Base-by-base conservation (phyloP, 768 basidiomycete genomes). In the Russula lepida region DNA sequence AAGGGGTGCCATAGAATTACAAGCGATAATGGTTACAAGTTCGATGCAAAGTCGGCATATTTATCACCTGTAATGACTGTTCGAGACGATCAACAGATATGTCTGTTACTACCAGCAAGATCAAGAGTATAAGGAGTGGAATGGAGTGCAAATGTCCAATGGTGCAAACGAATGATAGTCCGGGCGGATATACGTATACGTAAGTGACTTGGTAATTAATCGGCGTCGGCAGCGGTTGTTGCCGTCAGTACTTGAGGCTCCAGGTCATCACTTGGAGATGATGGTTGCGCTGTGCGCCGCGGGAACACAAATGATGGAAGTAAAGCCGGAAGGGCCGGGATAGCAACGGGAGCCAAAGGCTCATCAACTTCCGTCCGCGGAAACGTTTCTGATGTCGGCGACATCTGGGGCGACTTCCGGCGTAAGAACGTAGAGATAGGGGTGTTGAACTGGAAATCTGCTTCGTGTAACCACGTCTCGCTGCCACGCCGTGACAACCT, bases 341-440 rank as follows among this genome's bases (percentile, higher is more conserved):
- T 76, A 54, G 77, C 76, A 70, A 87, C 79, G 15, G 84, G 83
- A 67, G 72, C 62, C 76, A 75, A 69, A 73, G 71, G 65, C 73
- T 72, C 67, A 71, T 71, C 68, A 53, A 49, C 62, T 62, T 50
- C 68, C 55, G 35, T 66, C 51, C 60, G 65, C 57, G 60, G 67
- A 71, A 71, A 67, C 76, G 76, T 53, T 72, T 78, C 56, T 59
- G 68, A 88, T 12, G 81, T 80, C 13, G 86, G 81, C 2, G 84
- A 82, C 17, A 82, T 78, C 60, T 84, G 83, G 30, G 89, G 88
- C 1, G 88, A 88, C 73, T 84, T 88, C 63, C 89, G 84, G 64
- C 89, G 87, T 46, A 88, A 84, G 61, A 86, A 91, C 41, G 81
- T 79, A 28, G 89, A 92, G 57, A 92, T 91, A 56, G 89, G 89